phyloP scores from a whole-genome alignment of 208 protist species.

The Naegleria fowleri region DNA sequence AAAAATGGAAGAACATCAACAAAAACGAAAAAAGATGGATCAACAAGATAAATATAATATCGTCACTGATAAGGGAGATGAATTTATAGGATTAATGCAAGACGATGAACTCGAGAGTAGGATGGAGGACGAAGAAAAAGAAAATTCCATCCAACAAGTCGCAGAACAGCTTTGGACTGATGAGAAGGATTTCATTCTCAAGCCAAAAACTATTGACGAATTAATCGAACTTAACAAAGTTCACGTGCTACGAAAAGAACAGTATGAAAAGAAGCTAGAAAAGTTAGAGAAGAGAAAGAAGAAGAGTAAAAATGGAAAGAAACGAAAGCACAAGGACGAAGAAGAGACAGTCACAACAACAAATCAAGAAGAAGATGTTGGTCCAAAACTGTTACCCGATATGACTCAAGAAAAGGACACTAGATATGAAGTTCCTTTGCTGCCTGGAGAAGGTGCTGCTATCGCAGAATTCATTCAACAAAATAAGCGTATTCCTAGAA shows the following conservation, averaged over 20 bases:
- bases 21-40: constrained; percentile 17
- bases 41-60: background rate
- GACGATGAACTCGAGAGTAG: background rate
- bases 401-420: background rate
- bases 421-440: constrained; percentile 2
- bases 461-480: constrained; percentile 31
- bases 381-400: background rate
- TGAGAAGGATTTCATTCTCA: constrained; percentile 12
- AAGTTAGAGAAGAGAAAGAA: background rate
- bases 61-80: constrained; percentile 19
- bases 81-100: constrained; percentile 7
- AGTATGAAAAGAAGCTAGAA: background rate
- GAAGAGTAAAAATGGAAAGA: constrained; percentile 17
- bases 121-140: background rate
- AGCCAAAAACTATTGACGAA: background rate
- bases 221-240: background rate
- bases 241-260: constrained; percentile 13
- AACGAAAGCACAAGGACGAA: background rate
- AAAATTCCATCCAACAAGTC: constrained; percentile 14
- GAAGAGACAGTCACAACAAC: background rate
- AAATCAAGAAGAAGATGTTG: background rate
- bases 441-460: constrained; percentile 18
- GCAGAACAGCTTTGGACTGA: background rate
- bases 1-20: constrained; percentile 8
- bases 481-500: constrained; percentile 50